Base-by-base conservation (phyloP, 495 filamentous ascomycete species). In the Penicillium salamii region DNA sequence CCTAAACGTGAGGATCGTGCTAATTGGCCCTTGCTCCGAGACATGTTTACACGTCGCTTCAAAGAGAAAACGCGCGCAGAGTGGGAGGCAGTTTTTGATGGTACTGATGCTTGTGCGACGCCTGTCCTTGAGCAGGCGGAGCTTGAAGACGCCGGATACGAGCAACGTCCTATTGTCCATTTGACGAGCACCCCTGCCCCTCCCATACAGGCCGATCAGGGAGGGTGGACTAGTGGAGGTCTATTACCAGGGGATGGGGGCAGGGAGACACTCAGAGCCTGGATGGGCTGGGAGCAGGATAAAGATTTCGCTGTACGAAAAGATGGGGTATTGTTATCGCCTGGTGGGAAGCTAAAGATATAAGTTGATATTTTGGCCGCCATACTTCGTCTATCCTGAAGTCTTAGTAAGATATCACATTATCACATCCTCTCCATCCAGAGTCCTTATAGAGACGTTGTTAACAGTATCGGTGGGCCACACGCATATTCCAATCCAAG, bases 71-170 rank as follows among this genome's bases (percentile, higher is more conserved):
- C 86, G 9, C 76, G 92, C 18, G 59, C 57, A 0, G 88, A 95
- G 64, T 97, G 92, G 92, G 91, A 95, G 67, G 55, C 44, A 5
- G 66, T 95, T 3, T 97, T 96, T 64, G 87, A 93, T 57, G 87
- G 87, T 14, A 92, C 83, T 0, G 92, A 97, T 74, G 91, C 92
- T 7, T 97, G 92, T 65, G 90, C 87, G 47, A 91, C 90, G 17
- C 91, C 92, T 2, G 88, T 97, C 2, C 66, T 95, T 42, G 83
- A 81, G 35, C 86, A 87, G 57, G 53, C 33, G 0, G 91, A 96
- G 68, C 70, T 96, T 46, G 80, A 88, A 61, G 63, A 68, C n/a
- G 63, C 74, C 23, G 72, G 76, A 5, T 90, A 83, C 52, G 86
- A 95, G 49, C 90, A 91, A 62, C 71, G 89, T 52, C 85, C 89